Base-by-base conservation (phyloP, 2,329 filamentous ascomycete genomes). In the Mycosphaerelloides madeirae region DNA sequence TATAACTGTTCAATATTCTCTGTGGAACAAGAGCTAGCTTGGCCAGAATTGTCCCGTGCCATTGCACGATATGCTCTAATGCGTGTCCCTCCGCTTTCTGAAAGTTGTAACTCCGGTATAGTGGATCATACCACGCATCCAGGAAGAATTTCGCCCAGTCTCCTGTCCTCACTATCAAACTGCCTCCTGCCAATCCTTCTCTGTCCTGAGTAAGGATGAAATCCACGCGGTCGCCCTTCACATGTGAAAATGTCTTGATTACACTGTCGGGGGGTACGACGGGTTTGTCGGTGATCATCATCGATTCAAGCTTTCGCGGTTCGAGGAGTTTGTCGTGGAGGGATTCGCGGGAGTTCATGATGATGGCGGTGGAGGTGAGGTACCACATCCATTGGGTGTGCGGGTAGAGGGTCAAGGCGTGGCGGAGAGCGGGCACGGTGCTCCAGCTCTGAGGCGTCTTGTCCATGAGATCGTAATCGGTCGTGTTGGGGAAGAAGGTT, bases 181-280 rank as follows among this genome's bases (percentile, higher is more conserved):
- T 95, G 9, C 80, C 81, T 13, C 82, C 77, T 19, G 81, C 80
- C 41, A 98, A 64, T 5, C 91, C 90, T 29, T 86, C 83, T 37
- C 78, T 79, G 62, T 98, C 93, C 68, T 96, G 89, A 6, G 86
- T 85, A 29, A 96, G 65, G 31, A 96, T 77, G 12, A 97, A 74
- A 54, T 95, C 86, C 32, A 95, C 81, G 44, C 89, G 79, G 34
- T 85, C 75, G 29, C 82, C 83, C 50, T 80, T 81, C n/a, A 95
- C 72, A 61, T 95, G 84, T 13, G 78, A 73, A 63, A 95, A 95
- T 0, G 94, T 97, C 73, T 87, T 91, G 70, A 98, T 97, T 58
- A 98, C 90, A 69, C 88, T 95, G 68, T 96, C 88, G 0, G 94
- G 93, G 2, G 91, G 93, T 7, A 97, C 91, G 39, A 98, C 81